Percentiles rank a stretch among this genome's conserved stretches.
These are phyloP conservation scores for Torulaspora quercuum DNA, from an alignment of 805 yeast species.

Conservation along the genomic window DNA sequence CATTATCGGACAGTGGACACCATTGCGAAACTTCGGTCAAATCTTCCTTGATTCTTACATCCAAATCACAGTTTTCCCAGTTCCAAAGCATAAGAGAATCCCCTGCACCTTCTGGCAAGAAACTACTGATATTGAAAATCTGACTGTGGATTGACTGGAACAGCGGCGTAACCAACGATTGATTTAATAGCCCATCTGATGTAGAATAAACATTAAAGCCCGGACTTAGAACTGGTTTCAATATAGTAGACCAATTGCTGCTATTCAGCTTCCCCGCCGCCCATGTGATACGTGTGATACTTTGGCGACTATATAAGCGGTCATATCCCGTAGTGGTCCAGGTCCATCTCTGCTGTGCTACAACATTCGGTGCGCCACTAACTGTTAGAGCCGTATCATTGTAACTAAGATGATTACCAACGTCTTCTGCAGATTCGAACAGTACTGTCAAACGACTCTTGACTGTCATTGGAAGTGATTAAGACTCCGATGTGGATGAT, in stretches of 20 bases:
- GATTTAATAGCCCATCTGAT: slow-evolving; percentile 1
- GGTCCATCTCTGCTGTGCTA: slow-evolving; percentile 21
- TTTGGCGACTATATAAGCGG: too few species aligned
- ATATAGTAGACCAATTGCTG: background rate
- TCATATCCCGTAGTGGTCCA: background rate
- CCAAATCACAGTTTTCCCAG: slow-evolving; percentile 12
- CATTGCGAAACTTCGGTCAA: slow-evolving; percentile 24
- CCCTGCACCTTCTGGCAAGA: slow-evolving; percentile 3
- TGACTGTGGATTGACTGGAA: slow-evolving; percentile 19
- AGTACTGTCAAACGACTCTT: slow-evolving; percentile 24
- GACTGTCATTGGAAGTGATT: slow-evolving; percentile 7
- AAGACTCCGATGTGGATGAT: too few species aligned
- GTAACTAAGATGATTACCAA: slow-evolving; percentile 11
- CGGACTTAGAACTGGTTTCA: slow-evolving; percentile 16
- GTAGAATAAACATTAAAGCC: slow-evolving; percentile 25
- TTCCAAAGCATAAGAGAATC: slow-evolving; percentile 4
- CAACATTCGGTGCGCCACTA: slow-evolving; percentile 15
- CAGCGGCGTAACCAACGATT: slow-evolving; percentile 14
- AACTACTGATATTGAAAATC: slow-evolving; percentile 5
- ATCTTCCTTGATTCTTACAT: slow-evolving; percentile 3
- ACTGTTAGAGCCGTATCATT: slow-evolving; percentile 22
- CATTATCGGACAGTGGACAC: slow-evolving; percentile 11
- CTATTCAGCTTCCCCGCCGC: slow-evolving; percentile 1
- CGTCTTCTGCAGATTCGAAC: slow-evolving; percentile 17
- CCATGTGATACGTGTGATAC: slow-evolving; percentile 21